Evolutionary conservation across 345 rosid species (phyloP).

Genomic region (Psidium guajava): DNA sequence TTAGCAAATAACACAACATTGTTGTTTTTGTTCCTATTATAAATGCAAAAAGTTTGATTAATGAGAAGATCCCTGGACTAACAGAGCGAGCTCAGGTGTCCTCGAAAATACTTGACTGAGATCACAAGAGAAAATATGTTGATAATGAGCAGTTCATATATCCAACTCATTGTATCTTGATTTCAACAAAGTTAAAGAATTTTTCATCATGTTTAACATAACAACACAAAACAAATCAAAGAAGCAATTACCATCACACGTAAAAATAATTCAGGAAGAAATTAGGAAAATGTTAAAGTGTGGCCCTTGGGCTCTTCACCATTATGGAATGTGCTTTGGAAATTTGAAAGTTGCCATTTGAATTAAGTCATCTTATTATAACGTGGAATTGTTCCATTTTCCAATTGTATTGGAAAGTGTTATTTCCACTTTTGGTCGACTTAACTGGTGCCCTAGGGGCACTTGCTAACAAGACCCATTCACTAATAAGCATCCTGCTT

Average conservation of each 20-base stretch:
- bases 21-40: neutral
- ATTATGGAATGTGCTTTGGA: neutral
- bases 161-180: neutral
- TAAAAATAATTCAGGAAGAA: neutral
- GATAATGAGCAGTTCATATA: neutral
- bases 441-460: neutral
- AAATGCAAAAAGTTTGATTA: neutral
- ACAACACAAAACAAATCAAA: neutral
- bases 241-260: neutral
- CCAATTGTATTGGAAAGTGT: neutral
- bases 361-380: neutral
- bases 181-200: neutral
- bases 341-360: neutral
- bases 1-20: neutral
- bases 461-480: neutral
- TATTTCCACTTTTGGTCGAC: neutral
- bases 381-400: neutral
- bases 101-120: neutral
- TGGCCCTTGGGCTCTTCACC: neutral
- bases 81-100: neutral
- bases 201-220: neutral
- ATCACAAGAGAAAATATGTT: neutral
- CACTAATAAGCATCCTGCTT: neutral
- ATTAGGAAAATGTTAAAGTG: neutral
- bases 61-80: neutral